Conservation (phyloP, 257 asterid species). For the Primulina eburnea region DNA sequence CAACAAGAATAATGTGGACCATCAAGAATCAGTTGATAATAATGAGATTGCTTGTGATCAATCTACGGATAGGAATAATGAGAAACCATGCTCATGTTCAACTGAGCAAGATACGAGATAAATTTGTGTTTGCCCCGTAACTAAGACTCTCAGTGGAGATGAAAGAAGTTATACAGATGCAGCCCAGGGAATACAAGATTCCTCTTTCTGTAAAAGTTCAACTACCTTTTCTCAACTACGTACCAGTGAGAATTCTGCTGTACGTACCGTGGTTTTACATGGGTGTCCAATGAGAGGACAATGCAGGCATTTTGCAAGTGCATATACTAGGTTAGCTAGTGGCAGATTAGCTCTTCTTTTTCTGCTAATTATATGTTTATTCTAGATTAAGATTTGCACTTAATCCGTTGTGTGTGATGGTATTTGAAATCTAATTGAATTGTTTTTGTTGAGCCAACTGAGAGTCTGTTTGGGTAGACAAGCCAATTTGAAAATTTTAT, state of each 20-base stretch:
- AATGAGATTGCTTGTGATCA: background rate
- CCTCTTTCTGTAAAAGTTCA: background rate
- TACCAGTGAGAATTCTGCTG: background rate
- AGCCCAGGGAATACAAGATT: background rate
- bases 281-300: constrained; percentile 40
- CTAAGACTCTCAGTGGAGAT: too few relatives aligned
- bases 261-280: background rate
- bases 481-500: background rate
- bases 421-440: background rate
- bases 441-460: background rate
- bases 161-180: background rate
- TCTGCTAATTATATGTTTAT: background rate
- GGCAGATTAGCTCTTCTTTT: background rate
- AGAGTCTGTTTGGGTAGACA: background rate
- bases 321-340: constrained; percentile 55
- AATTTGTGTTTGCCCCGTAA: background rate
- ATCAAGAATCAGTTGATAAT: background rate
- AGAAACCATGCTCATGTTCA: background rate
- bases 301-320: constrained; percentile 63
- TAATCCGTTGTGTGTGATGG: background rate
- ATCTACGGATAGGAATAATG: background rate
- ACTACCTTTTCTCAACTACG: background rate
- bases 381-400: background rate
- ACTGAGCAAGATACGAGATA: background rate
- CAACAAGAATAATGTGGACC: background rate